Evolutionary conservation across 1,284 basidiomycete genomes (phyloP), one percentile per base, ranked within the genome.

Genomic region (Ustilago cynodontis): DNA sequence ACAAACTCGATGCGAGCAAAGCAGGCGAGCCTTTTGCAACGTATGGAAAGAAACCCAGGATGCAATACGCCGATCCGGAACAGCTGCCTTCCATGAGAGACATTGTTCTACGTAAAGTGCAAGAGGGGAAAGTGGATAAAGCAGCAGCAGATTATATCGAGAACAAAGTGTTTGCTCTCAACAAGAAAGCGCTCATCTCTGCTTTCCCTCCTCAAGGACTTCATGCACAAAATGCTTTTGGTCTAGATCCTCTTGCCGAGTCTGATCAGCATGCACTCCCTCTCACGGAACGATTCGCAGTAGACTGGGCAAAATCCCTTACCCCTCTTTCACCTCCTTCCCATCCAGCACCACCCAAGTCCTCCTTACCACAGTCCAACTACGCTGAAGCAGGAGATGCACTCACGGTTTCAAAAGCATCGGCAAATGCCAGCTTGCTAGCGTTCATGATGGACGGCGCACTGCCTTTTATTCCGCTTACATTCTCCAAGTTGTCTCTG

Each of bases 391-490:
- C 24, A 18, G 57, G 60, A 1, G 45, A 41, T 1, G 43, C 73
- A 3, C 59, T 76, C 11, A 45, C 58, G 3, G 62, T 76, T 8
- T 54, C 65, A 6, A 24, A 49, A 14, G 51, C 55, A 2, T 59
- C 61, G 11, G 68, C 73, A 2, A 74, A 82, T 29, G 65, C 71
- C 9, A 41, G 60, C 16, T 43, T 66, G 22, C 18, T 76, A 13
- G 70, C 69, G 1, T 79, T 80, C 37, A 52, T 77, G 31, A 59
- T 84, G 67, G 84, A 85, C 39, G 82, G 71, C 9, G 77, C 75
- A 1, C 56, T 85, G 3, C 71, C 78, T 0, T 85, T 85, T 63
- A 63, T 78, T n/a, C 82, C 83, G 1, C 45, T 86, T 11, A 80
- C 83, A 1, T 76, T 81, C 37, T 68, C 62, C n/a, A 71, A 74